Base-by-base conservation (phyloP, 305 asterid species). In the Petunia hybrid region DNA sequence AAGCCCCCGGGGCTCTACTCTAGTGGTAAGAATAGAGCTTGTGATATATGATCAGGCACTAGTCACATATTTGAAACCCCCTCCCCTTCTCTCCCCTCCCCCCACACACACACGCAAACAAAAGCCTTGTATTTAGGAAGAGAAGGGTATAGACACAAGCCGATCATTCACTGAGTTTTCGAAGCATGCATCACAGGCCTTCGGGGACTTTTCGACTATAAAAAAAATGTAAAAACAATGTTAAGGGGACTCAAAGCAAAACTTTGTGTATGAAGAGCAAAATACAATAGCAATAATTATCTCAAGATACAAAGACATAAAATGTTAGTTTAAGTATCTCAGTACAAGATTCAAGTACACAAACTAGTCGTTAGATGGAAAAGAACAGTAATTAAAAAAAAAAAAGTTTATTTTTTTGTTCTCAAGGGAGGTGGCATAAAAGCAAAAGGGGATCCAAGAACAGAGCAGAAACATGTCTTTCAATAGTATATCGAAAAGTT, bases 401-500 rank as follows among this genome's bases (percentile, higher is more conserved):
- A 22, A 48, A 70, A n/a, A 56, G 76, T 3, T 40, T 1, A 0
- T 0, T 10, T 63, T 68, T 42, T 5, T 7, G 3, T 5, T 42
- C 6, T 10, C 1, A 8, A 12, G 40, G 56, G 39, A 22, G 56
- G 2, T 67, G 22, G 4, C 59, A 31, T 1, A 56, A 56, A 13
- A 56, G 7, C 1, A 38, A 69, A 69, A 51, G 63, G 79, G 63
- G 38, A 69, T 43, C 76, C 76, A 69, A 67, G 57, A 16, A 67
- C 55, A 41, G 0, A 10, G 22, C 39, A 67, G 43, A 69, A 74
- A 36, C 63, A 59, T 22, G 63, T 13, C 62, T 7, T 71, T 41
- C 56, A 42, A 42, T 31, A 68, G 8, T 16, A 68, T 3, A 9
- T 68, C 13, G 16, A 68, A 1, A 57, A 56, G 62, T 56, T 5